A percentile compares a stretch with the other conserved stretches of the same genome.
Conservation (phyloP, 495 filamentous ascomycete genomes). For the Daldinia grandis region DNA sequence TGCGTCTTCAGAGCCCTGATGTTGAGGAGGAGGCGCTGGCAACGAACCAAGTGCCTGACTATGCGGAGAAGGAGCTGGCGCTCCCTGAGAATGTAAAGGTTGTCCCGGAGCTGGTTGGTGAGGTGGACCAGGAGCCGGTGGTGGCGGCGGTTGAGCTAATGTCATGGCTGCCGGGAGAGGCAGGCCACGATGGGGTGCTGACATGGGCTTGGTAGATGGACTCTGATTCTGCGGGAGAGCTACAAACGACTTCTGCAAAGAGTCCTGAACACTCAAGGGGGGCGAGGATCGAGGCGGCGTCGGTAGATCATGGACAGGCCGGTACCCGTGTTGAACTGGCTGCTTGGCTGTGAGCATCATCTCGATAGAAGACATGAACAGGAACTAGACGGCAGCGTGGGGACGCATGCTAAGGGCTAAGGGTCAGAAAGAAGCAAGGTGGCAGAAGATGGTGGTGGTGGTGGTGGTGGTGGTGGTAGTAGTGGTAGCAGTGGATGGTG, state of each 20-base stretch:
- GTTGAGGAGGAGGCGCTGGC: slow-evolving; percentile 76
- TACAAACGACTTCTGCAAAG: slow-evolving; percentile 53
- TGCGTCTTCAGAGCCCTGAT: slow-evolving; percentile 78
- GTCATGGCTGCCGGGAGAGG: slow-evolving; percentile 79
- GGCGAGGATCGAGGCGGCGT: slow-evolving; percentile 71
- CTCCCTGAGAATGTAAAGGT: slow-evolving; percentile 46
- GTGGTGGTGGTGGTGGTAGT: neutral
- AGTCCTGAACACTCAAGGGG: slow-evolving; percentile 60
- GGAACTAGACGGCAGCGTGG: slow-evolving; percentile 37
- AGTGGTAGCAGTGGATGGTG: neutral
- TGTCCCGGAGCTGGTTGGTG: slow-evolving; percentile 51
- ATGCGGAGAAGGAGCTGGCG: slow-evolving; percentile 47
- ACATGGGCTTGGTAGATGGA: slow-evolving; percentile 65
- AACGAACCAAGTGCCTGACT: slow-evolving; percentile 62
- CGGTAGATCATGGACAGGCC: slow-evolving; percentile 74
- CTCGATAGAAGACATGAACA: slow-evolving; percentile 43
- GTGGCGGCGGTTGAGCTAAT: slow-evolving; percentile 58
- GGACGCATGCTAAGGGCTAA: slow-evolving; percentile 36
- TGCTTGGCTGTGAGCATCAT: slow-evolving; percentile 76
- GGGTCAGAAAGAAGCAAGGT: slow-evolving; percentile 17
- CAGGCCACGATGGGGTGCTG: slow-evolving; percentile 77
- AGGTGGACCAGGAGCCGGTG: slow-evolving; percentile 47
- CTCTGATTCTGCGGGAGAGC: slow-evolving; percentile 52
- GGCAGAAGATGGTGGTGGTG: slow-evolving; percentile 23
- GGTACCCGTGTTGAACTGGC: slow-evolving; percentile 71